A percentile compares a stretch with the other conserved stretches of the same genome.
These are phyloP conservation scores for Thermothelomyces thermophilus DNA, from an alignment of 2,329 filamentous ascomycete species.

Conservation along the genomic window DNA sequence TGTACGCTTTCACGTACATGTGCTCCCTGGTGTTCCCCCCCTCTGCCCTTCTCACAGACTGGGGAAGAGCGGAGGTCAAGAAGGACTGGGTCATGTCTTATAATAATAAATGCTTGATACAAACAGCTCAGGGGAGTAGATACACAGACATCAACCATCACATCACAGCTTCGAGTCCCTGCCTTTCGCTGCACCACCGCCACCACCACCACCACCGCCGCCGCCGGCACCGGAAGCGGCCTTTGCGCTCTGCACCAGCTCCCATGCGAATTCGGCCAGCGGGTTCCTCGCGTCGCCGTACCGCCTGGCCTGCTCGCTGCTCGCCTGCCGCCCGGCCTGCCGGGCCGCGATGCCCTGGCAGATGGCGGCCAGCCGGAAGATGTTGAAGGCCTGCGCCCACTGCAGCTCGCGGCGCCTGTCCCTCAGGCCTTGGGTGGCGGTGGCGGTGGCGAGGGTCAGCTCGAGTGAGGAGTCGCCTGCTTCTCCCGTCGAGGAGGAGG, in stretches of 20 bases:
- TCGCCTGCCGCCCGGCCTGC: constrained; percentile 79
- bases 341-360: constrained; percentile 88
- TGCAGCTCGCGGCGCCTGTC: constrained; percentile 42
- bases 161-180: constrained; percentile 1
- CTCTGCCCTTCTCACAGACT: too few species aligned
- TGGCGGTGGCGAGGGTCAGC: constrained; percentile 14
- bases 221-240: neutral
- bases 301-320: constrained; percentile 70
- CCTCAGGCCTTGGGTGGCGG: constrained; percentile 27
- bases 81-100: too few species aligned
- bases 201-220: neutral
- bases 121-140: too few species aligned
- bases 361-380: constrained; percentile 56
- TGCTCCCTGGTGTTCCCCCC: too few species aligned
- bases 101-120: too few species aligned
- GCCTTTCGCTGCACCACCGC: neutral
- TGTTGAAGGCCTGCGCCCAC: constrained; percentile 57
- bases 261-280: constrained; percentile 74
- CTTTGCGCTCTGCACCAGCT: constrained; percentile 49
- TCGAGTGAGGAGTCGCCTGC: too few species aligned
- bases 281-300: constrained; percentile 64
- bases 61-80: too few species aligned
- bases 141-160: too few species aligned
- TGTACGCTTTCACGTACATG: too few species aligned
- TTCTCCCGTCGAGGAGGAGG: too few species aligned